Percentiles rank a stretch among this genome's conserved stretches.
These are phyloP conservation scores for Pouteria glomerata DNA, from an alignment of 148 eudicot genomes.

Conservation along the genomic window DNA sequence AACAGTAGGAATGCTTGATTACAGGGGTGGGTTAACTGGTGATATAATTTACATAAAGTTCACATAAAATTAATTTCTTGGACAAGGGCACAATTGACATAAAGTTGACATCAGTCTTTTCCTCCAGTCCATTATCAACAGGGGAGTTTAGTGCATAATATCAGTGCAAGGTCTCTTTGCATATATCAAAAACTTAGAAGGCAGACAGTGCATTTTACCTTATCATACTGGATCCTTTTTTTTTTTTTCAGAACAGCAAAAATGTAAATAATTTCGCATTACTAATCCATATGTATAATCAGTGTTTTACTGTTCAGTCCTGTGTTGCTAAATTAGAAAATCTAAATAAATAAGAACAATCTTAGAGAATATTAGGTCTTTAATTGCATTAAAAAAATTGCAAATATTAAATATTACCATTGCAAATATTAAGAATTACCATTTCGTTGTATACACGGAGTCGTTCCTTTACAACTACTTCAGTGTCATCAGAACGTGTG, in stretches of 20 bases:
- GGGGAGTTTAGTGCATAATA: not conserved
- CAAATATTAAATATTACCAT: too few species aligned
- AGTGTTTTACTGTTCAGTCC: not conserved
- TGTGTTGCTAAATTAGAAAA: not conserved
- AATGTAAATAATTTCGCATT: too few species aligned
- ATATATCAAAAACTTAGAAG: not conserved
- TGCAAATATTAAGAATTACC: constrained; percentile 57
- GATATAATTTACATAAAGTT: too few species aligned
- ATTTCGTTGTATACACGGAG: constrained; percentile 71
- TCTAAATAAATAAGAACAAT: not conserved
- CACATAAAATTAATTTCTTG: too few species aligned
- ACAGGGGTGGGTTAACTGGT: too few species aligned
- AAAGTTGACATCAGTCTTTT: not conserved
- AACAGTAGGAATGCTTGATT: not conserved
- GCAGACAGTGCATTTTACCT: not conserved
- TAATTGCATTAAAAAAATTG: too few species aligned
- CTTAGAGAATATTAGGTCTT: not conserved
- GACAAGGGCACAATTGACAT: too few species aligned
- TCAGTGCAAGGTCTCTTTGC: not conserved
- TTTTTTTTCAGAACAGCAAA: too few species aligned
- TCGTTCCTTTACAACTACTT: constrained; percentile 73
- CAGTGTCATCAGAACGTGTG: constrained; percentile 79
- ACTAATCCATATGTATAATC: too few species aligned
- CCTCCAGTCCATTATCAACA: not conserved
- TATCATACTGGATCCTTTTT: not conserved